Percentiles rank a stretch among this genome's conserved stretches.
Evolutionary conservation across 371 early-diverging fungal genomes (phyloP).

Genomic region (Mucor irregularis): DNA sequence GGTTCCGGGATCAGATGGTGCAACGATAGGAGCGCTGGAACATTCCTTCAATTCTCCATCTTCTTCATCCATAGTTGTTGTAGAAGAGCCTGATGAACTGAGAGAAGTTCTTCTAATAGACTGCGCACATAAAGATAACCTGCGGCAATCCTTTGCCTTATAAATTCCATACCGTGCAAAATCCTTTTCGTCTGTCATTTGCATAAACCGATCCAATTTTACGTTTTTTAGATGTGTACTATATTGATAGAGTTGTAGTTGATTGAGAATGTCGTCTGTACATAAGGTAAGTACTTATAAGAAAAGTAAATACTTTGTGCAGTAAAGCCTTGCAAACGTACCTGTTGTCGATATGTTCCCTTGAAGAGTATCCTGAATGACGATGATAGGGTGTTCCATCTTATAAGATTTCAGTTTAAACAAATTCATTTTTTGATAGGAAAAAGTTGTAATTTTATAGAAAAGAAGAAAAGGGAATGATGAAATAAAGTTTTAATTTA

Average conservation of each 20-base stretch:
- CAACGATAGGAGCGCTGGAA: background rate
- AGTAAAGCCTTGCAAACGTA: background rate
- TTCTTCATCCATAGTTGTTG: background rate
- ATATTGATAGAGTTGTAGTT: constrained; percentile 2
- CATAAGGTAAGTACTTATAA: background rate
- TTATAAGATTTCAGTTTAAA: background rate
- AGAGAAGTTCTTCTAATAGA: constrained; percentile 12
- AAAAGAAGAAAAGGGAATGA: background rate
- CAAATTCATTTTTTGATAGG: background rate
- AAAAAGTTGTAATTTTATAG: background rate
- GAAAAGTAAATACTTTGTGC: background rate
- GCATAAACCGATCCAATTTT: constrained; percentile 15
- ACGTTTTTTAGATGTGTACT: constrained; percentile 11
- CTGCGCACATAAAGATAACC: constrained; percentile 1
- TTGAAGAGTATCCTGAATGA: constrained; percentile 2
- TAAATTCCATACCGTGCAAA: constrained; percentile 13
- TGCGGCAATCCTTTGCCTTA: constrained; percentile 2
- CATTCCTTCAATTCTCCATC: background rate
- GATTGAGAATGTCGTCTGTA: constrained; percentile 11
- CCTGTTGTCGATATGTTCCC: constrained; percentile 9
- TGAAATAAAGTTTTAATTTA: background rate
- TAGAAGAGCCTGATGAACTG: background rate
- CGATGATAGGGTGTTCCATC: constrained; percentile 6
- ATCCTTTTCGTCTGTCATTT: constrained; percentile 18
- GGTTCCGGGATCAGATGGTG: no score